Base-by-base conservation (phyloP, 2,329 filamentous ascomycete genomes). In the Harringtonia lauricola region DNA sequence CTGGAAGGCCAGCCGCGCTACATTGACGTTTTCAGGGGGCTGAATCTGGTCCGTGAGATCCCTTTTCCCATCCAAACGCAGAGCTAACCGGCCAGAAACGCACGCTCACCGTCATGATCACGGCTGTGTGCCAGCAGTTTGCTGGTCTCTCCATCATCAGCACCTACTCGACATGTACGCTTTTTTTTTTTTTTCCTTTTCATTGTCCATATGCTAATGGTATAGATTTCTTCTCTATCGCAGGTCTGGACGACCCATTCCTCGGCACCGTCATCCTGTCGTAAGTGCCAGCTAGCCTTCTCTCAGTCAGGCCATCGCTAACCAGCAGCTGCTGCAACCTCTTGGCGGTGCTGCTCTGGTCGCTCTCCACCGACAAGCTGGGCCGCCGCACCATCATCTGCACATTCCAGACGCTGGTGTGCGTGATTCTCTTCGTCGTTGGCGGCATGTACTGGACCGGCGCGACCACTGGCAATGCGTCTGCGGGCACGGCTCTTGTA, bases 71-170 rank as follows among this genome's bases (percentile, higher is more conserved):
- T 30, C 8, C 29, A 34, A 34, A 26, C 6, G 15, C 31, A 15
- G 15, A 14, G 7, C 35, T 36, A 36, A 36, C 7, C 17, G 13
- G 3, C 18, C 19, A 37, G 34, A 37, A 34, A 22, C 45, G 45
- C 15, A 46, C 44, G 2, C 36, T 46, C 18, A 46, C 46, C n/a
- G 46, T 48, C 4, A 43, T 45, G 42, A 15, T 48, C 12, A 19
- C 40, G 17, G 40, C 46, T 3, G 36, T 41, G 14, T 24, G 39
- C 21, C 30, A 39, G 22, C 46, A 48, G 21, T 30, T 48, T 8
- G 46, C 35, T 22, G 46, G 46, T 13, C 42, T 48, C 8, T 36
- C 46, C 12, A 47, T 47, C 13, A 40, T 47, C 36, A 45, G 38
- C 35, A 47, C 42, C 5, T 47, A 47, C 24, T 47, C 42, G 17